These are phyloP conservation scores for Russula abietina DNA, from an alignment of 768 basidiomycete genomes.

Conservation along the genomic window DNA sequence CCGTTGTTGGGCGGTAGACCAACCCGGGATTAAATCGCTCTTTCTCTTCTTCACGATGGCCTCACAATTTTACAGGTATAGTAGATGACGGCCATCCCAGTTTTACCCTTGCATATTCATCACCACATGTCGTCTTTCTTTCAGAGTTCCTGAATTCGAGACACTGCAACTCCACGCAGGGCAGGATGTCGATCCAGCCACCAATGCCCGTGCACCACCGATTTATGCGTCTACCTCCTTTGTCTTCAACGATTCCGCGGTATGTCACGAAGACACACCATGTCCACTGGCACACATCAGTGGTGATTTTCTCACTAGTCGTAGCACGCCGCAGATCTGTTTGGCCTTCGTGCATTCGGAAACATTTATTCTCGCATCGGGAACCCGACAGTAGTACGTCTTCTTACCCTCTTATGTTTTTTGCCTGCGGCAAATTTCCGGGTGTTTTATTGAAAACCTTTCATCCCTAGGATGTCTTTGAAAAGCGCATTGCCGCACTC, in stretches of 20 bases:
- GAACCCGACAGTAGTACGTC: constrained; percentile 58
- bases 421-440: background rate
- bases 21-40: no score
- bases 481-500: constrained; percentile 71
- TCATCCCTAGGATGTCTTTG: constrained; percentile 59
- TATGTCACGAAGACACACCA: no score
- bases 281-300: no score
- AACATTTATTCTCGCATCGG: constrained; percentile 64
- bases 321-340: constrained; percentile 68
- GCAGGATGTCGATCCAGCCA: constrained; percentile 54
- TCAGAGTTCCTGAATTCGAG: constrained; percentile 60
- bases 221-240: constrained; percentile 73
- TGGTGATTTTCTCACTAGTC: background rate
- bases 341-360: constrained; percentile 50
- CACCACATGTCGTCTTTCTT: no score
- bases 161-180: constrained; percentile 79
- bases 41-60: background rate
- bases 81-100: background rate
- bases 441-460: background rate
- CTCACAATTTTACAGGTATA: constrained; percentile 7
- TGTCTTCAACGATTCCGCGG: constrained; percentile 65
- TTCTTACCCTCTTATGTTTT: no score
- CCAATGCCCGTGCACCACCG: constrained; percentile 69
- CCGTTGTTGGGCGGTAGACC: no score
- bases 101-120: background rate